These are phyloP conservation scores for Mortierella antarctica DNA, from an alignment of 192 early-diverging fungal species.

Conservation along the genomic window DNA sequence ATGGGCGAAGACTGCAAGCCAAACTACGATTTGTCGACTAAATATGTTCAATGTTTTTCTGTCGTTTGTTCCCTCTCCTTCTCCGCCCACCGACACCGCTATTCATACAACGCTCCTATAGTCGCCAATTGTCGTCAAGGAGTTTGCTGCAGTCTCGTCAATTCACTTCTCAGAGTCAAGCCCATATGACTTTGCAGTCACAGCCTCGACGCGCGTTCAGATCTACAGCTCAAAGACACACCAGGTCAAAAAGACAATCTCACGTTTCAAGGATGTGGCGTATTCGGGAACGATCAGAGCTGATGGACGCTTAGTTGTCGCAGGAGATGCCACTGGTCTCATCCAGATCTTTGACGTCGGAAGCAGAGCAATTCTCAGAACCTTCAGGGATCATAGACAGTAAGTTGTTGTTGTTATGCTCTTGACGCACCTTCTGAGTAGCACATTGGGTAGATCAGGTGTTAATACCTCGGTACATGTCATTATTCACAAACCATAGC, in stretches of 20 bases:
- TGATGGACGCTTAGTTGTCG: conserved; percentile 93
- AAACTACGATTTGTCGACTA: too few relatives aligned
- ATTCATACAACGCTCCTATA: conserved; percentile 40
- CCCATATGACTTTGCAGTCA: conserved; percentile 92
- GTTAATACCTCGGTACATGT: neutral
- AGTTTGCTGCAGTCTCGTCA: conserved; percentile 84
- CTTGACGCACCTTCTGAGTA: neutral
- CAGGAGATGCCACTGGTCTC: conserved; percentile 89
- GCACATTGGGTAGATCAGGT: neutral
- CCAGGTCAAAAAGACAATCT: conserved; percentile 89
- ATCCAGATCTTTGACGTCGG: conserved; percentile 84
- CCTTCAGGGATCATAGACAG: conserved; percentile 66
- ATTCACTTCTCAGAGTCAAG: conserved; percentile 82
- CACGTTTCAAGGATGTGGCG: conserved; percentile 92
- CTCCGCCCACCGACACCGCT: neutral
- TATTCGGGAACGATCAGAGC: conserved; percentile 81
- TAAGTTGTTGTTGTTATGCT: conserved; percentile 28
- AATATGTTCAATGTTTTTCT: neutral
- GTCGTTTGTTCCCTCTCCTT: neutral
- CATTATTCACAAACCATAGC: conserved; percentile 35
- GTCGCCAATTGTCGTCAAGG: conserved; percentile 90
- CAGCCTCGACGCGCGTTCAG: conserved; percentile 91
- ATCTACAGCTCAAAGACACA: conserved; percentile 88
- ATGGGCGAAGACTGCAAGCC: too few relatives aligned
- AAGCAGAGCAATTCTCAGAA: conserved; percentile 76